Percentiles rank a stretch among this genome's conserved stretches.
phyloP scores from a whole-genome alignment of 192 early-diverging fungal species.

The Podila horticola region DNA sequence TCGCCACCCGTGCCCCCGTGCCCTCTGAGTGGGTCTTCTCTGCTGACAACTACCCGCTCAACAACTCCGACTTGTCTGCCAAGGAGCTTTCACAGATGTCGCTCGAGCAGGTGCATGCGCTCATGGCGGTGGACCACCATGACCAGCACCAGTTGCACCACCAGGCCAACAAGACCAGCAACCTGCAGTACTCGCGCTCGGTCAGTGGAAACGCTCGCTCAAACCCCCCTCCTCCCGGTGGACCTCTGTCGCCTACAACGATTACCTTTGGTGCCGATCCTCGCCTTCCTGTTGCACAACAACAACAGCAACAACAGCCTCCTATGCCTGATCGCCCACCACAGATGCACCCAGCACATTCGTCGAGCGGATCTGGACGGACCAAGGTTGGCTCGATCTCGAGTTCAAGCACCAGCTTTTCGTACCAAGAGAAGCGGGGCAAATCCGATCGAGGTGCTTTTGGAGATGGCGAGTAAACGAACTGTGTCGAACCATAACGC shows the following conservation, averaged over 20 bases:
- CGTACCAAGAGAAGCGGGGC: neutral
- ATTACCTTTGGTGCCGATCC: neutral
- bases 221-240: neutral
- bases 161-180: neutral
- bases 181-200: constrained; percentile 20
- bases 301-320: no score
- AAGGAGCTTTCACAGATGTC: constrained; percentile 38
- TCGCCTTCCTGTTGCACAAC: no score
- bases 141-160: neutral
- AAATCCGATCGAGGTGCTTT: neutral
- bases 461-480: neutral
- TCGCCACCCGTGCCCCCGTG: constrained; percentile 17
- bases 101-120: constrained; percentile 46
- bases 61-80: constrained; percentile 31
- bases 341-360: no score
- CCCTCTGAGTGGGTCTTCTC: constrained; percentile 54
- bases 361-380: neutral
- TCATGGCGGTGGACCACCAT: constrained; percentile 16
- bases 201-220: constrained; percentile 15
- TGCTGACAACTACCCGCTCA: constrained; percentile 47
- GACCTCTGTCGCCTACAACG: neutral
- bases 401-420: neutral
- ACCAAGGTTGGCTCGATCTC: neutral
- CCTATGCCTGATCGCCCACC: no score
- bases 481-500: neutral